Conservation (phyloP, 2,329 filamentous ascomycete species). For the Fusarium xyrophilum region DNA sequence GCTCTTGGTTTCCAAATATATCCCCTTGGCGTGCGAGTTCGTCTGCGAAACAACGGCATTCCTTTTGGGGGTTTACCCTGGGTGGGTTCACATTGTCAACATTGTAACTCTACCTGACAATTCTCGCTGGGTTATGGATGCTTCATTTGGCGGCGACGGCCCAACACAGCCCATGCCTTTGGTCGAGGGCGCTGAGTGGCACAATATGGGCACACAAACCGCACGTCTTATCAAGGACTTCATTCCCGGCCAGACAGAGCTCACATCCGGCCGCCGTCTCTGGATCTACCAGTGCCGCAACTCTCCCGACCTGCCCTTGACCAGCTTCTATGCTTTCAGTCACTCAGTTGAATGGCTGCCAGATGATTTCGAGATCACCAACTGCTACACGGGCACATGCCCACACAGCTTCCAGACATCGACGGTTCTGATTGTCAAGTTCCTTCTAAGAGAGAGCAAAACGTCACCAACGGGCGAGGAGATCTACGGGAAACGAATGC, state of each 20-base stretch:
- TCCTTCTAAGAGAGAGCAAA: slow-evolving; percentile 55
- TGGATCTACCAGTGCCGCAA: slow-evolving; percentile 71
- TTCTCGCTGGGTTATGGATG: slow-evolving; percentile 63
- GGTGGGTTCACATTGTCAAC: slow-evolving; percentile 61
- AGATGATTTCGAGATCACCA: slow-evolving; percentile 67
- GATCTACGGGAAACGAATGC: slow-evolving; percentile 60
- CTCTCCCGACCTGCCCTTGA: slow-evolving; percentile 58
- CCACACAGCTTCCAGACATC: slow-evolving; percentile 61
- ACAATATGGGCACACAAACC: slow-evolving; percentile 62
- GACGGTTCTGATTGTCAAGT: slow-evolving; percentile 60
- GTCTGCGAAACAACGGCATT: slow-evolving; percentile 49
- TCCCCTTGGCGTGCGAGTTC: slow-evolving; percentile 60
- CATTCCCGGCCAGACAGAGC: slow-evolving; percentile 54
- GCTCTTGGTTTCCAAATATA: slow-evolving; percentile 62
- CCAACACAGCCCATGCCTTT: slow-evolving; percentile 65
- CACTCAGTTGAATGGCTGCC: slow-evolving; percentile 66
- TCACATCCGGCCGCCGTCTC: slow-evolving; percentile 51
- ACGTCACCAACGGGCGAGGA: slow-evolving; percentile 52
- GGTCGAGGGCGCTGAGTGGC: slow-evolving; percentile 49
- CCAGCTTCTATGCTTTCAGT: slow-evolving; percentile 69
- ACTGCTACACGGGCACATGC: slow-evolving; percentile 60
- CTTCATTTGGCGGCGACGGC: slow-evolving; percentile 69
- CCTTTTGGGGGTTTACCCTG: slow-evolving; percentile 38
- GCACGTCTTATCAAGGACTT: slow-evolving; percentile 60
- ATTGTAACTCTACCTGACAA: slow-evolving; percentile 62